Conservation (phyloP, 768 basidiomycete species). For the Dentipellis sp. region DNA sequence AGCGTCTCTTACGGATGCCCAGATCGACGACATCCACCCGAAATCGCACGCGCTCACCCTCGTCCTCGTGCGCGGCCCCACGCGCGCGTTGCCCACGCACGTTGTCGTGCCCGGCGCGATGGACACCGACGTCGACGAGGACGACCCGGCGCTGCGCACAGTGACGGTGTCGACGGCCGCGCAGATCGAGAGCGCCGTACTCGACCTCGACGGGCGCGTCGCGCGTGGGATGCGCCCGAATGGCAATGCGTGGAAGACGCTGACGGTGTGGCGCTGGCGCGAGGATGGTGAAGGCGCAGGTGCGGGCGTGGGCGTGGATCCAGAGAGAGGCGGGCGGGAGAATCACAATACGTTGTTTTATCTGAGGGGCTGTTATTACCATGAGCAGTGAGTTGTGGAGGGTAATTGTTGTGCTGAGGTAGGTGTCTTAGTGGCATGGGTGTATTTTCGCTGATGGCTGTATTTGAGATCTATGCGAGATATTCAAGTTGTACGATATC, state of each 20-base stretch:
- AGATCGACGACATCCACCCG: conserved; percentile 40
- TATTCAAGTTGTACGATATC: too few species aligned
- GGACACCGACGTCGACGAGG: neutral
- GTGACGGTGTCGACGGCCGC: conserved; percentile 34
- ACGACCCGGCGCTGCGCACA: conserved; percentile 18
- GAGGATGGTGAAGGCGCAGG: conserved; percentile 19
- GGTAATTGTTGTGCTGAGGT: neutral
- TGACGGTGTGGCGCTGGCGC: conserved; percentile 47
- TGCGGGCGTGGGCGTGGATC: conserved; percentile 2
- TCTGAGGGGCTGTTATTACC: conserved; percentile 32
- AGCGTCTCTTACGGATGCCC: neutral
- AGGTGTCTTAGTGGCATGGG: too few species aligned
- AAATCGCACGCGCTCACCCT: conserved; percentile 33
- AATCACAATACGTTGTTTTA: conserved; percentile 43
- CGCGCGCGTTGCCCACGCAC: conserved; percentile 15
- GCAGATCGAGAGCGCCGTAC: conserved; percentile 41
- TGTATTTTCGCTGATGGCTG: too few species aligned
- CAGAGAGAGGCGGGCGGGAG: conserved; percentile 32
- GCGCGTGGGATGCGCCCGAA: conserved; percentile 32
- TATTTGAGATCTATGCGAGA: too few species aligned
- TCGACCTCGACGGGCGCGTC: conserved; percentile 44
- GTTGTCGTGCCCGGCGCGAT: neutral
- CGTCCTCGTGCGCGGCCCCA: conserved; percentile 23
- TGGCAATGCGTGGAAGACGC: conserved; percentile 48
- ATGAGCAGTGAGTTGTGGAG: conserved; percentile 10